Conservation (phyloP, 345 rosid genomes). For the Hevea brasiliensis region DNA sequence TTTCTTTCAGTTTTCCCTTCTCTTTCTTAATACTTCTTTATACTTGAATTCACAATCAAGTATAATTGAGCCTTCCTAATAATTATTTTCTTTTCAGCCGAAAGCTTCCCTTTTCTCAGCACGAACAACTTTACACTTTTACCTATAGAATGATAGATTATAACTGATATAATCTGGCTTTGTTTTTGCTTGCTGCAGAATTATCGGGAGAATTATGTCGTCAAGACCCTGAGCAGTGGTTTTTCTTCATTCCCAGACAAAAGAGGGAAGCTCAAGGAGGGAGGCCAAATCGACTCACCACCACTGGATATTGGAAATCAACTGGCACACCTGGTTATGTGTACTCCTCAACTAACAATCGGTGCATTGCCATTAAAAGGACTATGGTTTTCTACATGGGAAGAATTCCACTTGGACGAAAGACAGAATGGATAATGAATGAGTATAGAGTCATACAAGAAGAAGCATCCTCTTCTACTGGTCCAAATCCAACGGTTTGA, state of each 20-base stretch:
- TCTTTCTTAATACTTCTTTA: too few relatives aligned
- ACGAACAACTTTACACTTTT: too few relatives aligned
- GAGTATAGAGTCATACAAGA: conserved; percentile 1
- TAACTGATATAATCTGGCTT: too few relatives aligned
- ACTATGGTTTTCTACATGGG: conserved; percentile 23
- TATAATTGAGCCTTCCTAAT: too few relatives aligned
- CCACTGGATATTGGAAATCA: conserved; percentile 16
- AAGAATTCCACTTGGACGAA: conserved; percentile 15
- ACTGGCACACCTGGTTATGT: conserved; percentile 14
- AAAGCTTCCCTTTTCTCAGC: too few relatives aligned
- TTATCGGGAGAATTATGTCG: conserved; percentile 1
- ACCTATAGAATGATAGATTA: too few relatives aligned
- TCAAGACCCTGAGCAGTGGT: conserved; percentile 16
- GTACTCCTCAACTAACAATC: not conserved
- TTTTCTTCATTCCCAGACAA: conserved; percentile 9
- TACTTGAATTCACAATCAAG: too few relatives aligned
- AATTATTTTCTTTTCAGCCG: too few relatives aligned
- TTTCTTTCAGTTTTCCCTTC: too few relatives aligned
- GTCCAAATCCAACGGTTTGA: not conserved
- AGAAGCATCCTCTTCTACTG: not conserved
- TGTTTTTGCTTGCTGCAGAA: not conserved
- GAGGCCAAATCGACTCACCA: not conserved
- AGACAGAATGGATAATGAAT: conserved; percentile 11
- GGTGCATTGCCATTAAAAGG: conserved; percentile 8
- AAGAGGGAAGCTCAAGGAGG: not conserved